Percentiles rank a stretch among this genome's conserved stretches.
phyloP scores from a whole-genome alignment of 2,329 filamentous ascomycete genomes.

The Aspergillus costaricaensis region DNA sequence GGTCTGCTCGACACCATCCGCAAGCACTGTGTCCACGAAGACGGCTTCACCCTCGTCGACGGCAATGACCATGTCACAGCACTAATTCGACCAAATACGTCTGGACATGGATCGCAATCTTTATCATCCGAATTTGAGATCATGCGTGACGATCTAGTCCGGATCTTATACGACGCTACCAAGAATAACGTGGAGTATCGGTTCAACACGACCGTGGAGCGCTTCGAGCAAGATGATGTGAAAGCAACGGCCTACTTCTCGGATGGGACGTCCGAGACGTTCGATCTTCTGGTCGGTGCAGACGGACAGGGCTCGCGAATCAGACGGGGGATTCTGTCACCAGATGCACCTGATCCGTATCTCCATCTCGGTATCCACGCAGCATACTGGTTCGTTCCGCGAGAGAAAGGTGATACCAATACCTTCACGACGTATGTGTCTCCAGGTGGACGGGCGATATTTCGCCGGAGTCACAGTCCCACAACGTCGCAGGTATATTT shows the following conservation, averaged over 20 bases:
- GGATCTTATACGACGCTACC: slow-evolving; percentile 51
- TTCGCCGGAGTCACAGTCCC: slow-evolving; percentile 25
- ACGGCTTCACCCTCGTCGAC: slow-evolving; percentile 52
- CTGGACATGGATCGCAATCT: slow-evolving; percentile 47
- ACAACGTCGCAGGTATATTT: slow-evolving; percentile 28
- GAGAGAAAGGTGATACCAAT: slow-evolving; percentile 22
- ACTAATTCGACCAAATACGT: slow-evolving; percentile 42
- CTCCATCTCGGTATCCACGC: slow-evolving; percentile 24
- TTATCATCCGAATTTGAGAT: slow-evolving; percentile 62
- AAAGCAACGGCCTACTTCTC: slow-evolving; percentile 45
- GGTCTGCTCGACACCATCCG: slow-evolving; percentile 50
- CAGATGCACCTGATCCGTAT: slow-evolving; percentile 20
- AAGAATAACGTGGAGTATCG: slow-evolving; percentile 34
- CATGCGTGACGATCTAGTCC: slow-evolving; percentile 59
- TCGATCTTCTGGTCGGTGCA: slow-evolving; percentile 58
- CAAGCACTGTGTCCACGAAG: slow-evolving; percentile 47
- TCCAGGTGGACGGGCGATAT: slow-evolving; percentile 26
- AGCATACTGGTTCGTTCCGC: slow-evolving; percentile 33
- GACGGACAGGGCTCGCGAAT: slow-evolving; percentile 58
- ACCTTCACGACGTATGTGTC: slow-evolving; percentile 20
- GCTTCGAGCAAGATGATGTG: slow-evolving; percentile 35
- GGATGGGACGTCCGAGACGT: slow-evolving; percentile 47
- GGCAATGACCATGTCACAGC: slow-evolving; percentile 40
- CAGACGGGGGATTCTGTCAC: slow-evolving; percentile 44
- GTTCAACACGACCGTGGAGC: slow-evolving; percentile 35